Percentiles rank a stretch among this genome's conserved stretches.
These are phyloP conservation scores for Globisporangium megalacanthum DNA, from an alignment of 352 stramenopile genomes.

Conservation along the genomic window DNA sequence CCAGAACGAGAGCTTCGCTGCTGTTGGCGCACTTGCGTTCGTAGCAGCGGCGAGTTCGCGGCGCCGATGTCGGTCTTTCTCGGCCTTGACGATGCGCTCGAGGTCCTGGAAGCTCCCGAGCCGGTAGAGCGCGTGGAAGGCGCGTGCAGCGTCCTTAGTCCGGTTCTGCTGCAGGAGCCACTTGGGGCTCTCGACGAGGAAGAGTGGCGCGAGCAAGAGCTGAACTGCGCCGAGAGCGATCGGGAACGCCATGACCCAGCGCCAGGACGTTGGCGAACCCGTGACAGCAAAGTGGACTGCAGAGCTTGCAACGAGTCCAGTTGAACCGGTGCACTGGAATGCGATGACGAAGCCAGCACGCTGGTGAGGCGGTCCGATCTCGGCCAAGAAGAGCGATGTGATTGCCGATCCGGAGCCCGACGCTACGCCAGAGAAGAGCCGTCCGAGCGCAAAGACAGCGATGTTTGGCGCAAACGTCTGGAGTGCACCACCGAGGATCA, in stretches of 20 bases:
- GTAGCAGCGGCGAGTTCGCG: constrained; percentile 16
- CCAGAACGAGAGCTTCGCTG: constrained; percentile 17
- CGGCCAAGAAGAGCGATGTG: constrained; percentile 25
- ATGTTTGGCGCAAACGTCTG: constrained; percentile 35
- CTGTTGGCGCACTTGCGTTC: neutral
- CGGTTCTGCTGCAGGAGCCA: constrained; percentile 27
- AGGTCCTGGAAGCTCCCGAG: constrained; percentile 25
- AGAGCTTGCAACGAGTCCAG: constrained; percentile 29
- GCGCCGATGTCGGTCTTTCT: constrained; percentile 19
- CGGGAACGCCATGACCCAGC: constrained; percentile 35
- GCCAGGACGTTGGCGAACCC: constrained; percentile 22
- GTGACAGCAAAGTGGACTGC: constrained; percentile 30
- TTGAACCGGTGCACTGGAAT: constrained; percentile 24
- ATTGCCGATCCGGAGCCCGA: constrained; percentile 32
- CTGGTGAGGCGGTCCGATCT: constrained; percentile 28
- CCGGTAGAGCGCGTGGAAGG: constrained; percentile 29
- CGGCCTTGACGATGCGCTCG: constrained; percentile 20
- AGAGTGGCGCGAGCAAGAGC: constrained; percentile 14
- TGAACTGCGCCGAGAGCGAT: constrained; percentile 26
- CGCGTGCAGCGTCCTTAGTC: constrained; percentile 17
- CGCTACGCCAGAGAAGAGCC: constrained; percentile 30
- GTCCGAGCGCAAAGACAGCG: constrained; percentile 31
- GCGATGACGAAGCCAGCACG: constrained; percentile 32
- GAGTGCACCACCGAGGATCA: constrained; percentile 28
- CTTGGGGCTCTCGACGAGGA: constrained; percentile 31